Percentiles rank a stretch among this genome's conserved stretches.
Evolutionary conservation across 495 filamentous ascomycete genomes (phyloP).

Genomic region (Viridothelium virens): DNA sequence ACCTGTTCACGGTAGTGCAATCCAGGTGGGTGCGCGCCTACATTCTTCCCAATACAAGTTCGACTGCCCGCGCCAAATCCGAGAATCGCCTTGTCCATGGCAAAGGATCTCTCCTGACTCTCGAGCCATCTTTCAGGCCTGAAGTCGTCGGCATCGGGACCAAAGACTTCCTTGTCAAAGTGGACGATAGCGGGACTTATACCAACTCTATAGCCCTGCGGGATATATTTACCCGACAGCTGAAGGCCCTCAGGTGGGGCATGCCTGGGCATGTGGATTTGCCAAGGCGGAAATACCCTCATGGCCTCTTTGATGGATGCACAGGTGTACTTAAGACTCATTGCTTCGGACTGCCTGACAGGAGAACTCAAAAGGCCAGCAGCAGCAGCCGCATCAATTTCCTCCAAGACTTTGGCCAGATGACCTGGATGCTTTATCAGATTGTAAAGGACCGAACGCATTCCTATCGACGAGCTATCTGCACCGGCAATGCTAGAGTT

Average conservation of each 20-base stretch:
- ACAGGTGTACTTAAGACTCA: constrained; percentile 29
- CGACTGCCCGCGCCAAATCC: constrained; percentile 12
- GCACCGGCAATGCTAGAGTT: constrained; percentile 29
- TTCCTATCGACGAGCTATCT: constrained; percentile 33
- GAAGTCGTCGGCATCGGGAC: constrained; percentile 27
- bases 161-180: constrained; percentile 25
- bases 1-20: too few relatives aligned
- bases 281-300: constrained; percentile 31
- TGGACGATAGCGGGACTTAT: constrained; percentile 31
- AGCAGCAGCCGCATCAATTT: constrained; percentile 21
- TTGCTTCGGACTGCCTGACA: constrained; percentile 22
- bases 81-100: constrained; percentile 8
- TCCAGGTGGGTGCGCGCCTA: not conserved
- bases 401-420: constrained; percentile 25
- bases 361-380: constrained; percentile 21
- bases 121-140: constrained; percentile 26
- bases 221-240: constrained; percentile 24
- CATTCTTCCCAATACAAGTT: constrained; percentile 5
- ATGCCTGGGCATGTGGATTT: constrained; percentile 27
- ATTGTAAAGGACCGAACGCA: constrained; percentile 31
- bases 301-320: constrained; percentile 32
- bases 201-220: constrained; percentile 26
- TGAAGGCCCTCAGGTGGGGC: constrained; percentile 25
- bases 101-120: constrained; percentile 1
- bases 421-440: constrained; percentile 28